Evolutionary conservation across 805 yeast genomes (phyloP).

Genomic region (Diddensiella caesifluorescens): DNA sequence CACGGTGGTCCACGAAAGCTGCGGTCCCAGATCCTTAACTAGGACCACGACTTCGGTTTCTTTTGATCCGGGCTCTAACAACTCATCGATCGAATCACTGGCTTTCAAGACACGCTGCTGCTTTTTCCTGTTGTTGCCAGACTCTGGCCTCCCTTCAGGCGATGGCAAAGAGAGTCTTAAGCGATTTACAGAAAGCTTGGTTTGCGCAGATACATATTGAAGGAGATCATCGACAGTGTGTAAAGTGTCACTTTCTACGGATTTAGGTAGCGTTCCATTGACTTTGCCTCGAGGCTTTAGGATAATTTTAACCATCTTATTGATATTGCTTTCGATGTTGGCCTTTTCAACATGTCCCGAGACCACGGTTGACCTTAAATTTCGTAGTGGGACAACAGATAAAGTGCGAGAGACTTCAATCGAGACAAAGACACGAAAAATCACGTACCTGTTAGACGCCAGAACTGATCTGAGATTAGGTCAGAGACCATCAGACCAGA

Average conservation of each 20-base stretch:
- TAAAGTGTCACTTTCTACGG: constrained; percentile 30
- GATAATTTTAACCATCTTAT: constrained; percentile 16
- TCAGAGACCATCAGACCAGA: no score
- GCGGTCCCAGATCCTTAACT: constrained; percentile 90
- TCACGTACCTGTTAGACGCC: no score
- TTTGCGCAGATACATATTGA: constrained; percentile 40
- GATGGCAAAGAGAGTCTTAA: constrained; percentile 48
- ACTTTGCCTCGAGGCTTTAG: constrained; percentile 26
- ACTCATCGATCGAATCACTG: constrained; percentile 42
- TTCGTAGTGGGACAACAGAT: no score
- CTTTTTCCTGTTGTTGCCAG: constrained; percentile 34
- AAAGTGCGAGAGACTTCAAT: no score
- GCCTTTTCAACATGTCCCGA: no score
- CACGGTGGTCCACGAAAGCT: constrained; percentile 88
- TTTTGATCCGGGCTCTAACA: constrained; percentile 32
- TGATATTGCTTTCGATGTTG: background rate
- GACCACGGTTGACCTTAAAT: no score
- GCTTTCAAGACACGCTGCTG: constrained; percentile 39
- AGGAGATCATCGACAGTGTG: constrained; percentile 43
- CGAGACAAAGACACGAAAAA: background rate
- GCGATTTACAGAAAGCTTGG: constrained; percentile 45
- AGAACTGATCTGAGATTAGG: no score
- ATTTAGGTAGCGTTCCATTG: constrained; percentile 25
- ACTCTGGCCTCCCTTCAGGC: constrained; percentile 26
- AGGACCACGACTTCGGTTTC: constrained; percentile 41